Base-by-base conservation (phyloP, 2,329 filamentous ascomycete genomes). In the Cordyceps militaris region DNA sequence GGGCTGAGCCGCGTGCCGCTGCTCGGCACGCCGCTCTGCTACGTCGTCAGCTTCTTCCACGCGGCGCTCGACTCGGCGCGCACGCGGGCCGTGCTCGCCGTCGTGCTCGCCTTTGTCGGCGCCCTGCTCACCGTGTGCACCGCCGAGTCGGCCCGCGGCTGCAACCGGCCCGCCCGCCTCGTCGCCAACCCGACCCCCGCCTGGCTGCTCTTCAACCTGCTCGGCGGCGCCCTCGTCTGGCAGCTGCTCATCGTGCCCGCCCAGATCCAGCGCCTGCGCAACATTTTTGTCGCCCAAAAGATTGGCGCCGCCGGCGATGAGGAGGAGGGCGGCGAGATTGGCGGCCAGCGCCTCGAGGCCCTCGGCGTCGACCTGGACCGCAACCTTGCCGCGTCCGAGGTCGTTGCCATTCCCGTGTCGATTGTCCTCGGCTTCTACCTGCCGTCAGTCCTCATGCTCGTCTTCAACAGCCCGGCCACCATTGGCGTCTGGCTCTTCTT, bases 331-430 rank as follows among this genome's bases (percentile, higher is more conserved):
- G 61, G 55, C 8, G 62, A 60, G 0, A 59, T 64, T 32, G 61
- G 48, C 14, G 61, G 48, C 14, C 48, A 64, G 8, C 53, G 55
- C 42, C 48, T 66, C 4, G 56, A 66, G 48, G 61, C 43, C 1
- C 57, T 54, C 9, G 43, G 36, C 14, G 32, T 54, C 16, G 49
- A 60, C 21, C 60, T 66, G 6, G 59, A 64, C 11, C 71, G 76
- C 9, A 72, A 75, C 59, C 67, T 81, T 13, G 69, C 71, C 7
- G 69, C 68, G 23, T 71, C 80, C 2, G 84, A 87, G 66, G 78
- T 80, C 59, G 74, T 84, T 58, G 83, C 83, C 26, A 80, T 82
- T 21, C 79, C 80, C 8, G 62, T 75, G 26, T 76, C 75, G 24
- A 74, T 82, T 0, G 71, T 73, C 0, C 48, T 78, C 10, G 79